Base-by-base conservation (phyloP, 2,329 filamentous ascomycete species). In the Colletotrichum limetticola region DNA sequence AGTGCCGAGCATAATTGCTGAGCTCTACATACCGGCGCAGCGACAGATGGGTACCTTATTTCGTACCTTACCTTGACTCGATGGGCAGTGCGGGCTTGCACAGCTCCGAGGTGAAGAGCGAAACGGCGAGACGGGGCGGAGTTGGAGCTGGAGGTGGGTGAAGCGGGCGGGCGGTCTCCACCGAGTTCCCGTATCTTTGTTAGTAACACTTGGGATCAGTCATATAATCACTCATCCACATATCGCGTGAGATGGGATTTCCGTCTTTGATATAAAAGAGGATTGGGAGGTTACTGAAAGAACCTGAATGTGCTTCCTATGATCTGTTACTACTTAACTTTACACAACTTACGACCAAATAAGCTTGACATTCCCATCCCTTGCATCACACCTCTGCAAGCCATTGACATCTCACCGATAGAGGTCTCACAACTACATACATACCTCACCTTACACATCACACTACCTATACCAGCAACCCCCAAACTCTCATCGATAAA, bases 41-140 rank as follows among this genome's bases (percentile, higher is more conserved):
- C 37, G 30, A 6, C 12, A 19, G 42, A 11, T 35, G 32, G 32
- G 32, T 12, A 35, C 42, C 19, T 49, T n/a, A 9, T 11, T 19
- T 19, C 32, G 26, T 28, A 53, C n/a, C 49, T 30, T 22, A 30
- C 30, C 32, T 60, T 24, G 37, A 60, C 7, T 35, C 35, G 1
- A 16, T 24, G 55, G 42, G 6, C 37, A 42, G 37, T 42, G 3
- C 42, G 32, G 42, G 14, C 56, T 66, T 61, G 49, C 12, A 56
- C 55, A 62, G 52, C 66, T 66, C 66, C 70, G 55, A 65, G 60
- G 60, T 35, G 59, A 42, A 60, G 55, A 16, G 55, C 55, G 55
- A 65, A 56, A 32, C 30, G 46, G 61, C n/a, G 46, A 35, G 14
- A 42, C 37, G 37, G 37, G 37, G 35, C 12, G 37, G 37, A 42